Percentiles rank a stretch among this genome's conserved stretches.
phyloP scores from a whole-genome alignment of 768 basidiomycete genomes.

The Kondoa malvinella region DNA sequence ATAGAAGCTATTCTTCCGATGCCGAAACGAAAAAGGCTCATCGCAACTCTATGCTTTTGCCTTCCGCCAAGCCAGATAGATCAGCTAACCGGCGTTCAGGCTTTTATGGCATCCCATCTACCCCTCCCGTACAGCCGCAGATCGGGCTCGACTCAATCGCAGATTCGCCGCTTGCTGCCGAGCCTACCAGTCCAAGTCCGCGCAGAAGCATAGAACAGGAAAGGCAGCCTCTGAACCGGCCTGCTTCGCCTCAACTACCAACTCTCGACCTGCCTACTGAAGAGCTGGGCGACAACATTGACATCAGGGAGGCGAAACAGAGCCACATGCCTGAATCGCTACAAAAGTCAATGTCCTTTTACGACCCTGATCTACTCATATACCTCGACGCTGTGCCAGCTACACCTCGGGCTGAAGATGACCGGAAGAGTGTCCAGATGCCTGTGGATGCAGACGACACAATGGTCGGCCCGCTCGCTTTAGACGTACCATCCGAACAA shows the following conservation, averaged over 20 bases:
- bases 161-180: background rate
- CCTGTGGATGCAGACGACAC: background rate
- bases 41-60: background rate
- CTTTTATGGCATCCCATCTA: constrained; percentile 23
- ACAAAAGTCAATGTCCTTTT: constrained; percentile 45
- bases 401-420: constrained; percentile 5
- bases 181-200: background rate
- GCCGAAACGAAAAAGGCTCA: background rate
- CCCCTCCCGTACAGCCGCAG: background rate
- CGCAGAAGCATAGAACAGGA: background rate
- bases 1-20: background rate
- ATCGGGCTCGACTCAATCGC: constrained; percentile 1
- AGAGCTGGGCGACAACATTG: background rate
- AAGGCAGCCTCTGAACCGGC: background rate
- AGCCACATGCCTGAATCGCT: background rate
- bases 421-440: background rate
- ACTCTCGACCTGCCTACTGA: background rate
- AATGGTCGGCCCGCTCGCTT: too few relatives aligned
- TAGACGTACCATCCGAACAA: background rate
- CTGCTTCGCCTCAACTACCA: background rate
- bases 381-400: constrained; percentile 26
- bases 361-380: constrained; percentile 55
- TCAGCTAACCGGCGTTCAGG: constrained; percentile 24
- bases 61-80: constrained; percentile 10
- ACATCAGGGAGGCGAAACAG: background rate